Conservation (phyloP, 2,329 filamentous ascomycete genomes). For the Talaromyces sp. region DNA sequence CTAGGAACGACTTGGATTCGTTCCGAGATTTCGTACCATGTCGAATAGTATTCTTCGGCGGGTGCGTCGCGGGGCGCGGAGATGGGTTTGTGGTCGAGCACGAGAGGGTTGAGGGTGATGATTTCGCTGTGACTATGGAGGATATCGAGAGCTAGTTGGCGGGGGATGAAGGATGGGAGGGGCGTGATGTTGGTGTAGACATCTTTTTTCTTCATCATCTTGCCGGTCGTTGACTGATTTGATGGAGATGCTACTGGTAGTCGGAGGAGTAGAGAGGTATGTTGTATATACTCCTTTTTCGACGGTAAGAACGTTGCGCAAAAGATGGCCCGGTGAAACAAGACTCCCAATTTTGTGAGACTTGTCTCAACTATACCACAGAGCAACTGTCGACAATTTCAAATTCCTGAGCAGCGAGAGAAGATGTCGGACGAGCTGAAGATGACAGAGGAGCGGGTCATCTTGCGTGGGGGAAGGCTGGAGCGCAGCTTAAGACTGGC, state of each 20-base stretch:
- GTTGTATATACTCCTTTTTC: not conserved
- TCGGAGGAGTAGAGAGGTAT: not conserved
- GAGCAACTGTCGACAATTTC: not conserved
- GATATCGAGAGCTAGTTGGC: constrained; percentile 65
- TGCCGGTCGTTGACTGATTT: not conserved
- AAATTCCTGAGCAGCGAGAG: not conserved
- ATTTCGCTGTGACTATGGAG: constrained; percentile 74
- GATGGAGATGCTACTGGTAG: no score
- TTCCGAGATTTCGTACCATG: constrained; percentile 77
- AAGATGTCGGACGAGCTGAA: not conserved
- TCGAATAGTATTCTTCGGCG: constrained; percentile 65
- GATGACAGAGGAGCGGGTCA: not conserved
- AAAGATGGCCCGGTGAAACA: not conserved
- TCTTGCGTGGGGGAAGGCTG: not conserved
- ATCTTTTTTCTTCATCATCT: constrained; percentile 64
- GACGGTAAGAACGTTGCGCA: not conserved
- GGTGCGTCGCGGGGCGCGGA: constrained; percentile 63
- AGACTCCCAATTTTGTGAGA: not conserved
- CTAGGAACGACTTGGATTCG: constrained; percentile 70
- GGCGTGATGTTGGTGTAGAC: constrained; percentile 76
- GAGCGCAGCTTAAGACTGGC: not conserved
- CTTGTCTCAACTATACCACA: not conserved
- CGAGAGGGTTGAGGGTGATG: constrained; percentile 81
- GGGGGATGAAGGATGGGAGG: constrained; percentile 63
- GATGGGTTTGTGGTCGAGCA: constrained; percentile 68